These are phyloP conservation scores for Suillus variegatus DNA, from an alignment of 768 basidiomycete genomes.

Conservation along the genomic window DNA sequence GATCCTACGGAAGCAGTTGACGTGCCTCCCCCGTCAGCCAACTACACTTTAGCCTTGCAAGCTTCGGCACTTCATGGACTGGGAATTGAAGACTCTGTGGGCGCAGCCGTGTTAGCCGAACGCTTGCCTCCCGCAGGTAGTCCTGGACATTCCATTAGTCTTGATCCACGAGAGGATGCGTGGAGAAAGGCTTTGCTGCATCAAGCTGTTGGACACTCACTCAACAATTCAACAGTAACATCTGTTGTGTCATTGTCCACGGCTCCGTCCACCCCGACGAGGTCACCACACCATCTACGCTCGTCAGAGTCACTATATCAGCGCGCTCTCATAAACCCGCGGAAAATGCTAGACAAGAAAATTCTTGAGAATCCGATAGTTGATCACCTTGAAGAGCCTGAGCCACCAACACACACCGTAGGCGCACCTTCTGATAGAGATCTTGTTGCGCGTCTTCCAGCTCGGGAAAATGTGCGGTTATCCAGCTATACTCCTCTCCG, in stretches of 20 bases:
- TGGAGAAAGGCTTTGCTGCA: conserved; percentile 80
- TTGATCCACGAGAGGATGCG: conserved; percentile 57
- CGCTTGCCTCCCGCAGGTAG: conserved; percentile 65
- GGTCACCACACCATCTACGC: conserved; percentile 23
- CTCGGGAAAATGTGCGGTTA: conserved; percentile 36
- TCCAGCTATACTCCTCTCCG: conserved; percentile 53
- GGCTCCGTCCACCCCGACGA: conserved; percentile 38
- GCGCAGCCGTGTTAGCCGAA: conserved; percentile 76
- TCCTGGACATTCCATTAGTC: conserved; percentile 53
- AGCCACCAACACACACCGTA: conserved; percentile 22
- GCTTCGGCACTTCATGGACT: conserved; percentile 72
- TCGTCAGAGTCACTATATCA: conserved; percentile 28
- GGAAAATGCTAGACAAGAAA: conserved; percentile 40
- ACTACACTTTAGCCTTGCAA: conserved; percentile 74
- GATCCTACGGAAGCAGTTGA: conserved; percentile 88
- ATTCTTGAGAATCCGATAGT: conserved; percentile 44
- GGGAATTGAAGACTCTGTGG: conserved; percentile 73
- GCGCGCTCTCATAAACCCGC: conserved; percentile 23
- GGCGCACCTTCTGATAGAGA: conserved; percentile 11
- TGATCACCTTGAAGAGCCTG: conserved; percentile 33
- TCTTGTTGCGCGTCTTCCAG: conserved; percentile 19
- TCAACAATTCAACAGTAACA: conserved; percentile 57
- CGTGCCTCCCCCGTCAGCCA: conserved; percentile 66
- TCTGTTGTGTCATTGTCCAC: conserved; percentile 33
- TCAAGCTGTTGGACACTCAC: conserved; percentile 77